Base-by-base conservation (phyloP, 495 filamentous ascomycete species). In the Penicillium alfredii region DNA sequence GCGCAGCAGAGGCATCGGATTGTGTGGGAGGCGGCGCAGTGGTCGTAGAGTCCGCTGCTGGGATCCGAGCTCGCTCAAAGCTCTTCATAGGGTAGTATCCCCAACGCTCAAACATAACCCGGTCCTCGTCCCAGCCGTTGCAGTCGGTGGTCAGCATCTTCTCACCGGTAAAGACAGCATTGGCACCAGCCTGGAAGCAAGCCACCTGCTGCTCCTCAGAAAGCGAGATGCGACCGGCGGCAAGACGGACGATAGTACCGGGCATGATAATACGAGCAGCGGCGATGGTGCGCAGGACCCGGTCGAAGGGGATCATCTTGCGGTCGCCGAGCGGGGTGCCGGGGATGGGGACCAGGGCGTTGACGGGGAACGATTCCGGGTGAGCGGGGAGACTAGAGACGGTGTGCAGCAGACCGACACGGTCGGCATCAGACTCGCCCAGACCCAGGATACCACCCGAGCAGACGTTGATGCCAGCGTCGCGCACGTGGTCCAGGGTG, bases 101-200 rank as follows among this genome's bases (percentile, higher is more conserved):
- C 81, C 82, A 90, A 30, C 69, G 68, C 6, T 81, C 77, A 61
- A 93, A 88, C 77, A 90, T 82, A 6, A 40, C 76, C 33, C 73
- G 77, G 46, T 93, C 86, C 61, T 88, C 84, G 44, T 88, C 86
- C 83, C 84, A 93, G 4, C 86, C 86, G 44, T 81, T 88, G 54
- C 85, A 89, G 37, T 83, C 82, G 0, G 86, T 90, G 11, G 86
- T 93, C 66, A 90, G 51, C 86, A 93, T 90, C 72, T 86, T 89
- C 65, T 93, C 86, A 12, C 86, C 86, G 1, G 86, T 93, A 57
- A 93, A 93, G 6, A 93, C 76, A 8, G 86, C 86, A 54, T 93
- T 93, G 0, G 86, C 86, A 16, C 86, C 86, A 0, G 86, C 84
- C 71, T 80, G 75, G 58, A 90, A 93, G 51, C 86, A 90, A 41